Percentiles rank a stretch among this genome's conserved stretches.
phyloP scores from a whole-genome alignment of 371 early-diverging fungal species.

The Mucor mucedo region DNA sequence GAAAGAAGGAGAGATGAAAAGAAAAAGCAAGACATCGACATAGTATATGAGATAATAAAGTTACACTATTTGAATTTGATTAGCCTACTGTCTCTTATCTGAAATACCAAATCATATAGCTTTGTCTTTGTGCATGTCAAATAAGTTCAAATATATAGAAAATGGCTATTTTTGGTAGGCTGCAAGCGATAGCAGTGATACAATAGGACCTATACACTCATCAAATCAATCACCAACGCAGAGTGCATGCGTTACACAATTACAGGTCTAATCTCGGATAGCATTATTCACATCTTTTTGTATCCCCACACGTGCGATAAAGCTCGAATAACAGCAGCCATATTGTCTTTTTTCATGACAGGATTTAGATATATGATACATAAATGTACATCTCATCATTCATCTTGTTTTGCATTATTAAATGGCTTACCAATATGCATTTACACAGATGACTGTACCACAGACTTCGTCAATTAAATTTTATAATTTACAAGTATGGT shows the following conservation, averaged over 20 bases:
- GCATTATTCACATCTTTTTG: background rate
- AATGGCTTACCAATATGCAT: too few relatives aligned
- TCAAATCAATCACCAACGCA: slow-evolving; percentile 7
- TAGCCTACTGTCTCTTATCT: too few relatives aligned
- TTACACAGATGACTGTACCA: too few relatives aligned
- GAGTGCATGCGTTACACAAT: slow-evolving; percentile 15
- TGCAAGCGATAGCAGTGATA: background rate
- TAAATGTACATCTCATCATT: too few relatives aligned
- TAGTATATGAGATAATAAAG: background rate
- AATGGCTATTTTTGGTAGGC: background rate
- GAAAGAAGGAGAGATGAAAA: background rate
- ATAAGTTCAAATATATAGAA: background rate
- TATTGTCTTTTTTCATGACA: too few relatives aligned
- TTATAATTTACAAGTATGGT: too few relatives aligned
- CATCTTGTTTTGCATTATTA: too few relatives aligned
- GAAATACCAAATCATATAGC: too few relatives aligned
- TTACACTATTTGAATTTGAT: background rate
- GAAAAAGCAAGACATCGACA: background rate
- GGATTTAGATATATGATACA: too few relatives aligned
- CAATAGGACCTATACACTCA: background rate
- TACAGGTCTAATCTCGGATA: background rate
- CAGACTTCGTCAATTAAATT: too few relatives aligned
- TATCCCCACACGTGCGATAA: background rate
- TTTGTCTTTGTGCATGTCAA: background rate
- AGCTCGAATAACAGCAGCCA: too few relatives aligned